phyloP scores from a whole-genome alignment of 148 eudicot genomes.

The Rhododendron kiyosumense region DNA sequence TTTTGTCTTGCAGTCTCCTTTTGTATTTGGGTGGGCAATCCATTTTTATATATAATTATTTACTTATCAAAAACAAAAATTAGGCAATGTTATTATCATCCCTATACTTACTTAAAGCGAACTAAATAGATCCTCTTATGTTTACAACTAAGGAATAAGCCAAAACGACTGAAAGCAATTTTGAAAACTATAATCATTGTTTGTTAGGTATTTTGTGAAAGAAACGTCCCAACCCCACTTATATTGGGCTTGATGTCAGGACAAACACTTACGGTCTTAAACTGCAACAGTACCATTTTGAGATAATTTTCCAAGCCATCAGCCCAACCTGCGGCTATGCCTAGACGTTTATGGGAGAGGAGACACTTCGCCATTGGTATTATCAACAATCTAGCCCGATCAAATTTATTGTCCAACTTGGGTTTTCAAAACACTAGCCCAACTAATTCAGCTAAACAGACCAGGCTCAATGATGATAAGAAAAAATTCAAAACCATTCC shows the following conservation, averaged over 20 bases:
- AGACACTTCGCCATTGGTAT: background rate
- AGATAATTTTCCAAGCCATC: background rate
- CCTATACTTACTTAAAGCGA: background rate
- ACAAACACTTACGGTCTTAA: background rate
- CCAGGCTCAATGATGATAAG: background rate
- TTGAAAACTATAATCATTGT: background rate
- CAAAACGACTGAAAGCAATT: background rate
- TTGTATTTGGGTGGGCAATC: too few relatives aligned
- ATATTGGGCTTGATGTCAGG: background rate
- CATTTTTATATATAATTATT: too few relatives aligned
- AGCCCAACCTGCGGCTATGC: background rate
- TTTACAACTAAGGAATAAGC: background rate
- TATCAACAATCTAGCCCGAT: background rate
- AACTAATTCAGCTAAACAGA: background rate
- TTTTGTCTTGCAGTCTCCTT: too few relatives aligned
- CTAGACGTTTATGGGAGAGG: background rate
- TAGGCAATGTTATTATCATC: background rate
- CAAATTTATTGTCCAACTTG: background rate
- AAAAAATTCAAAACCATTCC: background rate
- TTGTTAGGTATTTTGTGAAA: background rate
- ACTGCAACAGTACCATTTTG: background rate
- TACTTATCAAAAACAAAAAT: too few relatives aligned
- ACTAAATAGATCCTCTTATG: background rate
- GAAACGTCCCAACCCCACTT: background rate
- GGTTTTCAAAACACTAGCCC: background rate